Percentiles rank a stretch among this genome's conserved stretches.
Conservation (phyloP, 1,284 basidiomycete species). For the Anthracocystis setariae region DNA sequence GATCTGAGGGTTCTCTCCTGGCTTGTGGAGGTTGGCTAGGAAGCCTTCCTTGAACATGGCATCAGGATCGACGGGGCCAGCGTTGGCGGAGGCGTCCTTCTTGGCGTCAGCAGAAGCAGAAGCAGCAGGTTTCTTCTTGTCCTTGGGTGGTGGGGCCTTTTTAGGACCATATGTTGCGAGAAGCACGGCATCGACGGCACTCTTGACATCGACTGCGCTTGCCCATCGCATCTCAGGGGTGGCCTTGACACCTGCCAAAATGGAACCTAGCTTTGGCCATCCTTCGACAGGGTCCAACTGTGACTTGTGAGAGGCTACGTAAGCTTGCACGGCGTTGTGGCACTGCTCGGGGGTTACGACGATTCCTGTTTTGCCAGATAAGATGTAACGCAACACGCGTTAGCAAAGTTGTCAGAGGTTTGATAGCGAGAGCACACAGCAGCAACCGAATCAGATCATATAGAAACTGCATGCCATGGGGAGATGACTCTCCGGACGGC, state of each 20-base stretch:
- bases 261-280: constrained; percentile 59
- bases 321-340: constrained; percentile 74
- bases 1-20: constrained; percentile 92
- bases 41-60: constrained; percentile 94
- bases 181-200: constrained; percentile 82
- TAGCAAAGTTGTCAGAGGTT: neutral
- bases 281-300: constrained; percentile 69
- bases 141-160: constrained; percentile 71
- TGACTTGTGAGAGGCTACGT: constrained; percentile 70
- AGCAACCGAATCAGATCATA: constrained; percentile 31
- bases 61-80: constrained; percentile 68
- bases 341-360: constrained; percentile 79
- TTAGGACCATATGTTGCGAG: constrained; percentile 78
- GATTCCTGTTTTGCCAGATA: constrained; percentile 74
- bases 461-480: constrained; percentile 51
- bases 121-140: constrained; percentile 66
- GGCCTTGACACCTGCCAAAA: constrained; percentile 61
- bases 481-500: constrained; percentile 42
- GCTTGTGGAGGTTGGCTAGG: constrained; percentile 89
- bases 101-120: constrained; percentile 30
- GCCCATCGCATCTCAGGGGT: constrained; percentile 77
- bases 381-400: neutral
- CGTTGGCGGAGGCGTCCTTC: constrained; percentile 23
- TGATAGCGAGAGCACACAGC: constrained; percentile 1
- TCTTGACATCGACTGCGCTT: constrained; percentile 87